Evolutionary conservation across 192 early-diverging fungal genomes (phyloP), one percentile per base, ranked within the genome.

Genomic region (Backusella circina): DNA sequence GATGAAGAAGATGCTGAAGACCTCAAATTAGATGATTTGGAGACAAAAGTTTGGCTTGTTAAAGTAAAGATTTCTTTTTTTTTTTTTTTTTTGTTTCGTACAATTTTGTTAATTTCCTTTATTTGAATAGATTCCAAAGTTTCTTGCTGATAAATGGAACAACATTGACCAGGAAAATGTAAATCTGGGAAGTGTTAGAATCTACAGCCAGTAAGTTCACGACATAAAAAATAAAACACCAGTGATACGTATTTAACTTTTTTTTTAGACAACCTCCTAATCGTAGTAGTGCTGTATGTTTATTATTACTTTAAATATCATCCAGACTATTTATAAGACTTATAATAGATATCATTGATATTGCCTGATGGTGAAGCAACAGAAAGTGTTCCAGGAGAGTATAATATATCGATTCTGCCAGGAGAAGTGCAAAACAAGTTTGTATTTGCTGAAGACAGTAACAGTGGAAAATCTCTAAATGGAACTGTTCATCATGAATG

Each of bases 21-120:
- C 38, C 77, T 95, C n/a, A 85, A 90, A 67, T 79, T 94, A 74
- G 80, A 88, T 21, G 86, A 90, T 32, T 76, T 90, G 12, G 88
- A 83, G 1, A 91, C 86, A 61, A 93, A 95, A 79, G 91, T 95
- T 18, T 98, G 96, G 96, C 89, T 98, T 8, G 95, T 98, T 37
- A 99, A 99, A 80, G 88, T 86, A 83, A 57, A n/a, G n/a, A 30
- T 30, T 68, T 26, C 10, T 38, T 21, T 36, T 35, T 67, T 8
- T 38, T 21, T 36, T 35, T 67, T 8, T 7, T 66, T 12, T 31
- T 65, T n/a, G 18, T 23, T 8, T 21, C 3, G 26, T 28, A 28
- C 26, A 28, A 12, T 23, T 6, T 57, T 61, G 51, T 54, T 23
- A 26, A 61, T 2, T 16, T 8, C 5, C 30, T 1, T 28, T 32